A percentile compares a stretch with the other conserved stretches of the same genome.
Conservation (phyloP, 768 basidiomycete species). For the Xanthoconium stramineum region DNA sequence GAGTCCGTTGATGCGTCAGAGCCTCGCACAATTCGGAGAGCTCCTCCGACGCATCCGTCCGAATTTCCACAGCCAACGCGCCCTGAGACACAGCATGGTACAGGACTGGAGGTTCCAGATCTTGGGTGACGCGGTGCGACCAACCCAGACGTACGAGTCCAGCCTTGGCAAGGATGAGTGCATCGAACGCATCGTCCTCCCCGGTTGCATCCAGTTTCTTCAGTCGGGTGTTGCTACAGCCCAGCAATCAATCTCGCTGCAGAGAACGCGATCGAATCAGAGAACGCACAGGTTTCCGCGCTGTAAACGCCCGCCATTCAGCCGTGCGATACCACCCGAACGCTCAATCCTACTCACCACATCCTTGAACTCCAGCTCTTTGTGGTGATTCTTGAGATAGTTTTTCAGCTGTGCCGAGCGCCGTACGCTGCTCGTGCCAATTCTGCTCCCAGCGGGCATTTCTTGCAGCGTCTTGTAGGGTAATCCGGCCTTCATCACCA, state of each 20-base stretch:
- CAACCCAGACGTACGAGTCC: conserved; percentile 81
- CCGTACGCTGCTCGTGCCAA: conserved; percentile 95
- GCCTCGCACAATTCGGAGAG: conserved; percentile 61
- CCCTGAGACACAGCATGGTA: conserved; percentile 95
- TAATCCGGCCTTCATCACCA: conserved; percentile 79
- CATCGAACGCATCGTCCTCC: conserved; percentile 68
- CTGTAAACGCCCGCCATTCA: conserved; percentile 35
- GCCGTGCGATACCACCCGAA: not conserved
- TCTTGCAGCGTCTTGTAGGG: conserved; percentile 74
- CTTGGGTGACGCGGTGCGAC: conserved; percentile 70
- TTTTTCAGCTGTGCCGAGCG: conserved; percentile 87
- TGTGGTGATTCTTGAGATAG: conserved; percentile 53
- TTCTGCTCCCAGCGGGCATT: conserved; percentile 80
- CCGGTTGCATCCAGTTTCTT: conserved; percentile 81
- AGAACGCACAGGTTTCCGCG: conserved; percentile 80
- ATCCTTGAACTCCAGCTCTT: conserved; percentile 62
- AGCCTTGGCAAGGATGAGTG: conserved; percentile 90
- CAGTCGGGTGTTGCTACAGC: conserved; percentile 77
- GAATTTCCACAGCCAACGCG: conserved; percentile 85
- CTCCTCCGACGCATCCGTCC: conserved; percentile 54
- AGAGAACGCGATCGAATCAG: not conserved
- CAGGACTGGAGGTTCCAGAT: conserved; percentile 70
- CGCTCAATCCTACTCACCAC: conserved; percentile 57
- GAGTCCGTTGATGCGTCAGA: conserved; percentile 74
- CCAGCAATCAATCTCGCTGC: conserved; percentile 6